Percentiles rank a stretch among this genome's conserved stretches.
These are phyloP conservation scores for Bacterosira constricta DNA, from an alignment of 108 stramenopile species.

Conservation along the genomic window DNA sequence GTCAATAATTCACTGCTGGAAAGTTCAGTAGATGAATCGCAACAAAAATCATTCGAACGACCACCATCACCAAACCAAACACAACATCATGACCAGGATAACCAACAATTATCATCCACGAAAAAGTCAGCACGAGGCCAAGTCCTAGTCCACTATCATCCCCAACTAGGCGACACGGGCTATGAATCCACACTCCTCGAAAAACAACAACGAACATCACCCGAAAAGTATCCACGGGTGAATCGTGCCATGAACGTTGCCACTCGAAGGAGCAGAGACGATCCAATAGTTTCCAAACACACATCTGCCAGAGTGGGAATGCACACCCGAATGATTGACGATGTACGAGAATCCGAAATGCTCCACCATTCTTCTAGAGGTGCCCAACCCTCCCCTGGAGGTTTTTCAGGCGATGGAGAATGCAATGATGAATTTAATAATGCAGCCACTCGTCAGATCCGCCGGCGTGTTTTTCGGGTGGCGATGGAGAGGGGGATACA, in stretches of 20 bases:
- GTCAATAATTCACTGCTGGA: slow-evolving; percentile 1
- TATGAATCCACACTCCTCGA: slow-evolving; percentile 48
- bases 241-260: slow-evolving; percentile 2
- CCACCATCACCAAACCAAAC: not conserved
- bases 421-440: slow-evolving; percentile 38
- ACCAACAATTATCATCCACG: no score
- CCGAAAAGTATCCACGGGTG: not conserved
- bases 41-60: not conserved
- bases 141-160: slow-evolving; percentile 55
- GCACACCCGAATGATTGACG: slow-evolving; percentile 45
- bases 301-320: slow-evolving; percentile 15
- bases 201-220: not conserved
- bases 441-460: slow-evolving; percentile 42
- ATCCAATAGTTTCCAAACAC: not conserved
- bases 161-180: slow-evolving; percentile 49
- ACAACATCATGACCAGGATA: no score
- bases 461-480: slow-evolving; percentile 30
- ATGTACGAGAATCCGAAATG: slow-evolving; percentile 22
- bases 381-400: not conserved
- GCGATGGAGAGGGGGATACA: slow-evolving; percentile 33
- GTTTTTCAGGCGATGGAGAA: not conserved
- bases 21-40: slow-evolving; percentile 1
- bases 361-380: no score
- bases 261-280: not conserved
- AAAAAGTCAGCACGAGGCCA: slow-evolving; percentile 16